Evolutionary conservation across 331 rosid species (phyloP).

Genomic region (Ulmus americana): DNA sequence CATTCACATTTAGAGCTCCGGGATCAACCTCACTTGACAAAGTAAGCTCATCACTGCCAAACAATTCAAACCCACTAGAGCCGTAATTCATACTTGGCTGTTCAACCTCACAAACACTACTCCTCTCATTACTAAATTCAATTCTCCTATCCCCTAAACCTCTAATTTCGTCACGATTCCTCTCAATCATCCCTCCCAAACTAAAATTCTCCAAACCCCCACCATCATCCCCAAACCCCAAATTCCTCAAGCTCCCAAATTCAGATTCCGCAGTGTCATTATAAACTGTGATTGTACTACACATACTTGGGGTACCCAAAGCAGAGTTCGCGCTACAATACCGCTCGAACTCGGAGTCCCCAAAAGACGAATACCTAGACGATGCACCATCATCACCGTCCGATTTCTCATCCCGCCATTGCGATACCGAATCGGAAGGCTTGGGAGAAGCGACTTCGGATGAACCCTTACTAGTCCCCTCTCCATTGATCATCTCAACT

Average conservation of each 20-base stretch:
- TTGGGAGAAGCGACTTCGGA: slow-evolving; percentile 27
- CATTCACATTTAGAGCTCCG: slow-evolving; percentile 21
- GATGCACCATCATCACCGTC: slow-evolving; percentile 35
- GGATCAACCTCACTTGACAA: slow-evolving; percentile 25
- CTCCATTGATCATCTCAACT: slow-evolving; percentile 41
- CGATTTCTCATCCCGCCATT: slow-evolving; percentile 28
- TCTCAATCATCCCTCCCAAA: slow-evolving; percentile 40
- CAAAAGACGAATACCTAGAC: slow-evolving; percentile 63
- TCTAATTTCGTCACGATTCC: slow-evolving; percentile 22
- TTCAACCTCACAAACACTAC: not conserved
- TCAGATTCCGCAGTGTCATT: slow-evolving; percentile 56
- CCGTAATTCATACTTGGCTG: slow-evolving; percentile 26
- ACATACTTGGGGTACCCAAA: slow-evolving; percentile 76
- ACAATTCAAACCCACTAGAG: slow-evolving; percentile 58
- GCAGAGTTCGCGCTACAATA: slow-evolving; percentile 82
- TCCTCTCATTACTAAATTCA: slow-evolving; percentile 22
- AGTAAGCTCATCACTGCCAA: slow-evolving; percentile 40
- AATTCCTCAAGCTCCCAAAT: slow-evolving; percentile 30
- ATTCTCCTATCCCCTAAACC: slow-evolving; percentile 22
- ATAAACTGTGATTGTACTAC: slow-evolving; percentile 60
- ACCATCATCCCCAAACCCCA: slow-evolving; percentile 37
- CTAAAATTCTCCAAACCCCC: slow-evolving; percentile 47
- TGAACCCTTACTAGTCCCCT: slow-evolving; percentile 22
- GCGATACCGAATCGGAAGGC: slow-evolving; percentile 30
- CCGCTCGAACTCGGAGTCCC: slow-evolving; percentile 77